These are phyloP conservation scores for Balansia obtecta DNA, from an alignment of 2,329 filamentous ascomycete genomes.

Conservation along the genomic window DNA sequence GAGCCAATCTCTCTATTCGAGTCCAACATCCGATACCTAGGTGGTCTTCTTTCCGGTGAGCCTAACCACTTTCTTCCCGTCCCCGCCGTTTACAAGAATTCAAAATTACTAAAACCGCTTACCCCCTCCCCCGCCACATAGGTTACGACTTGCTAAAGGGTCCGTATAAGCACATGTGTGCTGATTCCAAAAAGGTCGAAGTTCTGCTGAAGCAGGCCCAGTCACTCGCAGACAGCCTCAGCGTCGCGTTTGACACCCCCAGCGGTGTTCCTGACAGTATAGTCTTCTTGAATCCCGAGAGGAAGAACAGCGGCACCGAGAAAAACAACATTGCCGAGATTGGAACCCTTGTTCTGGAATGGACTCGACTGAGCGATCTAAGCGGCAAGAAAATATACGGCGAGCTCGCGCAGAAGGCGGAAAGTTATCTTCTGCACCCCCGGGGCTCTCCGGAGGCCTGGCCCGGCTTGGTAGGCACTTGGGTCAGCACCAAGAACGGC, in stretches of 20 bases:
- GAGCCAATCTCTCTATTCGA: constrained; percentile 67
- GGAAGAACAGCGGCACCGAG: constrained; percentile 32
- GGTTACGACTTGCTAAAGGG: constrained; percentile 62
- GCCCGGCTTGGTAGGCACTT: constrained; percentile 61
- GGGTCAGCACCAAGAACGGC: constrained; percentile 53
- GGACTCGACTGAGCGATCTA: constrained; percentile 68
- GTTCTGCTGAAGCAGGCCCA: constrained; percentile 54
- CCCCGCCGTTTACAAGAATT: too few relatives aligned
- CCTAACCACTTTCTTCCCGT: background rate
- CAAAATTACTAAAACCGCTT: background rate
- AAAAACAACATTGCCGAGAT: constrained; percentile 65
- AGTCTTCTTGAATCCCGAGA: constrained; percentile 44
- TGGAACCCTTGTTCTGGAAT: constrained; percentile 72
- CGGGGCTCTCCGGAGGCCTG: constrained; percentile 50
- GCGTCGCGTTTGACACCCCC: constrained; percentile 65
- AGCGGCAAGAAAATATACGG: constrained; percentile 57
- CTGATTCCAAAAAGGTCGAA: constrained; percentile 34
- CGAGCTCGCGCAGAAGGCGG: constrained; percentile 50
- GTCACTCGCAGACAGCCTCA: constrained; percentile 58
- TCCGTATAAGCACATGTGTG: constrained; percentile 41
- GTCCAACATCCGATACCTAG: constrained; percentile 81
- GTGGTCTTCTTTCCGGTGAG: constrained; percentile 61
- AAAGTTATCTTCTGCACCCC: constrained; percentile 58
- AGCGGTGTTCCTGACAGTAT: constrained; percentile 63
- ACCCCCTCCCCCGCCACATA: constrained; percentile 12